A percentile compares a stretch with the other conserved stretches of the same genome.
These are phyloP conservation scores for Phytophthora aleatoria DNA, from an alignment of 352 stramenopile species.

Conservation along the genomic window DNA sequence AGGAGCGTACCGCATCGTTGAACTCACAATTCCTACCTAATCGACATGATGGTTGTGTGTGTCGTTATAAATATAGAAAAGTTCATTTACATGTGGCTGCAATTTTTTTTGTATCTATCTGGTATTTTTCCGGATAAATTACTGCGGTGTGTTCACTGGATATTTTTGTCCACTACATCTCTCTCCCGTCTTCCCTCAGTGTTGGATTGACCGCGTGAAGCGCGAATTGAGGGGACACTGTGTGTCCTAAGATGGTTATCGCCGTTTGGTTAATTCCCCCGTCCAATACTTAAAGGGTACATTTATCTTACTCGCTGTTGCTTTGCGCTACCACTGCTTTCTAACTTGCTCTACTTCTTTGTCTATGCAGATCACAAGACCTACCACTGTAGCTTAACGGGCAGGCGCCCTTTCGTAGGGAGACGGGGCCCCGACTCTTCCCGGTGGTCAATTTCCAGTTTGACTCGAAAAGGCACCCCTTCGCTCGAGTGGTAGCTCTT, in stretches of 20 bases:
- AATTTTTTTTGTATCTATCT: background rate
- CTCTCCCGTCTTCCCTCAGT: background rate
- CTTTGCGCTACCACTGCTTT: background rate
- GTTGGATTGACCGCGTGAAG: background rate
- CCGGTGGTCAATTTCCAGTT: background rate
- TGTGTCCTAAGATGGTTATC: background rate
- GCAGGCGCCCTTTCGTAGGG: background rate
- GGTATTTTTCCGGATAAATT: background rate
- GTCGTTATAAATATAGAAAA: background rate
- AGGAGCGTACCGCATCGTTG: background rate
- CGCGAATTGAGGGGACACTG: background rate
- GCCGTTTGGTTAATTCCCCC: slow-evolving; percentile 1
- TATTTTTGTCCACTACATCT: background rate
- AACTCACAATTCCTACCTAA: background rate
- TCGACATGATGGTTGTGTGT: background rate
- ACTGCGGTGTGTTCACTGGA: background rate
- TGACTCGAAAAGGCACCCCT: background rate
- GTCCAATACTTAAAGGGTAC: slow-evolving; percentile 1
- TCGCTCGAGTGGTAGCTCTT: background rate
- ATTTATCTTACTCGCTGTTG: background rate
- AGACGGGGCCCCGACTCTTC: background rate
- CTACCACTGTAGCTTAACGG: slow-evolving; percentile 9
- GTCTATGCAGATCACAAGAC: background rate
- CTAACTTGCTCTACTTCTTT: background rate
- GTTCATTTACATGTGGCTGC: background rate